Base-by-base conservation (phyloP, 2,329 filamentous ascomycete genomes). In the Fusarium sp. region DNA sequence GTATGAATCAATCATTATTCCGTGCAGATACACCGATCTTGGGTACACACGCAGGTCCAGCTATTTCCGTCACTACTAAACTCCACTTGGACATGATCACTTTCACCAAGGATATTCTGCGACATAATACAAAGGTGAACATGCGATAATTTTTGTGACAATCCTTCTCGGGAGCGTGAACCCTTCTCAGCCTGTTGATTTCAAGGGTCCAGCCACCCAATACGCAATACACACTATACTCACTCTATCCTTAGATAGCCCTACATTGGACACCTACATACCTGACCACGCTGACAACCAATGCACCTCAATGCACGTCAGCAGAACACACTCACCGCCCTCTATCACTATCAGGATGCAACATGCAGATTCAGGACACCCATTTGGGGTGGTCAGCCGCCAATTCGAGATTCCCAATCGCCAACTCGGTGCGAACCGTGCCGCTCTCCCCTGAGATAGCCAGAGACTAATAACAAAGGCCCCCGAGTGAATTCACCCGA, bases 301-400 rank as follows among this genome's bases (percentile, higher is more conserved):
- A 66, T 66, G 48, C 51, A 56, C 56, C 41, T 54, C 32, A 41
- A 62, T 37, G 66, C 66, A 69, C 39, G 49, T 70, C 65, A 69
- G 66, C 66, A 67, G 56, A 62, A 48, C 49, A 51, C 45, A 55
- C 57, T 67, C 66, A 67, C 66, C 66, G 66, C 66, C 49, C 65
- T 68, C 47, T 54, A 47, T 46, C 47, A 35, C 56, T 30, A 48
- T 52, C 44, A 43, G 37, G 55, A 45, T 22, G 32, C 40, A 68
- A 43, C 43, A 53, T 68, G 47, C 51, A 44, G 46, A 53, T 66
- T 69, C 41, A 62, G 37, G 44, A 62, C 53, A 43, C 40, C 26
- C 45, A 53, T 54, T 32, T 26, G 14, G 22, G 40, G 28, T 11
- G 37, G 35, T 41, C 43, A 45, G 56, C 22, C 37, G 44, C 22